Base-by-base conservation (phyloP, 1,139 yeast genomes). In the Saccharomyces pastorianus region DNA sequence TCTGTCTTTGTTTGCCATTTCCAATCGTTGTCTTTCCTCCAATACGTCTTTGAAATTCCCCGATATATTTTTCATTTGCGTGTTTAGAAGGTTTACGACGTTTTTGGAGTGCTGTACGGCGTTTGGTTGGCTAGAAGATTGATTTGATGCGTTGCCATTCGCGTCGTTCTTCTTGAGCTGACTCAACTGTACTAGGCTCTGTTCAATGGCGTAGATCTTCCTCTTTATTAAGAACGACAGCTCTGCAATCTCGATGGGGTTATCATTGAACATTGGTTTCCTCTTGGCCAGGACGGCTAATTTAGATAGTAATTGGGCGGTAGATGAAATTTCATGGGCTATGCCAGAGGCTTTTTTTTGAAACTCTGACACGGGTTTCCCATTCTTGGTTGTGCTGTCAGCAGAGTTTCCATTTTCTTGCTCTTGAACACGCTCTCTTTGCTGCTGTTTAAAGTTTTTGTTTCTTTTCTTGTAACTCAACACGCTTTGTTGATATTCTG, bases 181-280 rank as follows among this genome's bases (percentile, higher is more conserved):
- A 42, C 63, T 62, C 48, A 69, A 58, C 23, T 61, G 64, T 46
- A 66, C 85, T 61, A 93, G 77, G 60, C 80, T 82, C 63, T 87
- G 85, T 66, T 90, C 96, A 56, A 95, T 84, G 61, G 84, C 81
- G 68, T 91, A 86, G 47, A 95, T 88, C 68, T 90, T 96, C 69
- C 93, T 96, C 67, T 93, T 95, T 65, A 93, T 90, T 50, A 93
- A 87, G 66, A 86, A 88, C 1, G 99, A 90, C 61, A 95, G 76
- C 69, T 93, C 97, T 20, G 93, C 88, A 58, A 95, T 88, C 67
- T 93, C 99, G 32, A 88, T 85, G 1, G 99, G 97, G 62, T 87
- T 84, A 70, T 95, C 99, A 67, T 91, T 96, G 64, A 93, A 88
- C 65, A 93, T 73, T n/a, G 97, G 96, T 69, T 90, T 91, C 62